Evolutionary conservation across 2,329 filamentous ascomycete genomes (phyloP).

Genomic region (Colletotrichum sp.): DNA sequence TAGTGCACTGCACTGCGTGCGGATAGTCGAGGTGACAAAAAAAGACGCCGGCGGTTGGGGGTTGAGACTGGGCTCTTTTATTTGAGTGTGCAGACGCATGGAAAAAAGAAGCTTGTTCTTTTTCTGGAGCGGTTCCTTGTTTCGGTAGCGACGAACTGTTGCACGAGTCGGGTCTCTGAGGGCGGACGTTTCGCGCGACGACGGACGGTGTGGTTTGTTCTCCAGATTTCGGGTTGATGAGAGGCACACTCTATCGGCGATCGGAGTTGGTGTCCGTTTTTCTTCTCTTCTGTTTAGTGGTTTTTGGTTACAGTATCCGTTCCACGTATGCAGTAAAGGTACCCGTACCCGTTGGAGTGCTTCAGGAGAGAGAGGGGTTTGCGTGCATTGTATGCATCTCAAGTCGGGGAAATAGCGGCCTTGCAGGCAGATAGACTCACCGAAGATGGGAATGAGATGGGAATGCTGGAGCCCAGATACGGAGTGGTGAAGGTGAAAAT

Average conservation of each 20-base stretch:
- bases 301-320: not conserved
- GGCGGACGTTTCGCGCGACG: not conserved
- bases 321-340: not conserved
- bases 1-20: not conserved
- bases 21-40: not conserved
- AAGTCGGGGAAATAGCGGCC: not conserved
- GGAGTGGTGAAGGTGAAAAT: not conserved
- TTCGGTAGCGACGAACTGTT: not conserved
- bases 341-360: not conserved
- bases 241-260: slow-evolving; percentile 1
- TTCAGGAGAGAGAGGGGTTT: not conserved
- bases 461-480: not conserved
- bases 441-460: not conserved
- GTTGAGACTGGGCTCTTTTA: not conserved
- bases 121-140: not conserved
- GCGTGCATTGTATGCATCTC: not conserved
- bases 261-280: not conserved
- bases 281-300: not conserved
- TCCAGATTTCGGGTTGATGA: not conserved
- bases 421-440: not conserved
- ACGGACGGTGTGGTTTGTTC: not conserved
- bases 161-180: not conserved
- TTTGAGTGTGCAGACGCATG: not conserved
- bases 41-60: not conserved
- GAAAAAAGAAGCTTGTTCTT: not conserved